Evolutionary conservation across 306 rosid species (phyloP), one percentile per base, ranked within the genome.

Genomic region (Bauhinia variegata): DNA sequence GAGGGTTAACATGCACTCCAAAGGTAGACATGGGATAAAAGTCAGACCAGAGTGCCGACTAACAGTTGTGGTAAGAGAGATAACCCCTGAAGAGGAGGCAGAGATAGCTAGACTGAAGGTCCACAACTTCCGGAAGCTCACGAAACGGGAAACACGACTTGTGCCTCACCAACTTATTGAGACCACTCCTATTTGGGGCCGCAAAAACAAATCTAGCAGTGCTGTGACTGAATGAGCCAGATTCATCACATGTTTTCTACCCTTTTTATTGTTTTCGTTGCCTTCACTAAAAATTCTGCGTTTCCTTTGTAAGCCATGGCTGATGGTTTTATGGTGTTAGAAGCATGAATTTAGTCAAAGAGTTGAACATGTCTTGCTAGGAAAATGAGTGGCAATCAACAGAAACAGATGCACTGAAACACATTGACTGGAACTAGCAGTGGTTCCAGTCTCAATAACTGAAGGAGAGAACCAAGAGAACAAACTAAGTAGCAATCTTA

Each of bases 161-260:
- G 97, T 93, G 71, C 98, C 98, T 11, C 98, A 93, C 76, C 70
- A 83, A 75, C 96, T 89, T 73, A 89, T 93, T 14, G 98, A 87
- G 86, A 83, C 89, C 7, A 89, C 74, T 66, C 79, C 98, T 8
- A 67, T 89, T 51, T 89, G 98, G 98, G 88, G 86, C 39, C 84
- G 96, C 67, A 93, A 93, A 77, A 86, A 43, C 76, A 86, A 75
- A 78, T 47, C 82, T 50, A 39, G 54, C 7, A 19, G 50, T 67
- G 49, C 77, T 41, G 15, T 76, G 9, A 54, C 52, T 77, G 79
- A 81, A 54, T 73, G 82, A 81, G 41, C 73, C 13, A 19, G 16
- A 32, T 43, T 56, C 2, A 17, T 50, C 61, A 13, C 16, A 12
- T 38, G 46, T 50, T 62, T 71, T 61, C 54, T 5, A 1, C 41